Evolutionary conservation across 768 basidiomycete genomes (phyloP).

Genomic region (Paxillus involutus): DNA sequence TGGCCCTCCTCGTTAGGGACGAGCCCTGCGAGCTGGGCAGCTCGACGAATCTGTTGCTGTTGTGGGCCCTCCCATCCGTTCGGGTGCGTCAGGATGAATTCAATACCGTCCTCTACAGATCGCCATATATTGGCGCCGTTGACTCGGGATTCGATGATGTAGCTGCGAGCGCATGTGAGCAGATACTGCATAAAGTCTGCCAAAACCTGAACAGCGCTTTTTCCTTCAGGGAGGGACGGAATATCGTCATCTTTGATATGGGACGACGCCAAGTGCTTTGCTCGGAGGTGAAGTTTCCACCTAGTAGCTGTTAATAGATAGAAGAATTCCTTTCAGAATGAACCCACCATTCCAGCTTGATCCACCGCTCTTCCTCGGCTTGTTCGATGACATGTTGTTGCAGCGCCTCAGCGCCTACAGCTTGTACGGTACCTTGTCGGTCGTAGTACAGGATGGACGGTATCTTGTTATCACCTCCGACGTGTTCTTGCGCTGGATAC

Average conservation of each 20-base stretch:
- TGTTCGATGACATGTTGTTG: constrained; percentile 32
- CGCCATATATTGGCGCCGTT: constrained; percentile 41
- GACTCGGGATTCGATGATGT: constrained; percentile 44
- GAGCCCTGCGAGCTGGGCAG: constrained; percentile 50
- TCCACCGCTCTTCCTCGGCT: constrained; percentile 40
- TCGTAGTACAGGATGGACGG: constrained; percentile 49
- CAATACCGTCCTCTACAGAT: constrained; percentile 38
- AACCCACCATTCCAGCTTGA: constrained; percentile 42
- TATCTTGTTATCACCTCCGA: constrained; percentile 41
- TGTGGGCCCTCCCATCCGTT: constrained; percentile 64
- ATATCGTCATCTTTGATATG: constrained; percentile 31
- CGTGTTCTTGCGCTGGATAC: constrained; percentile 39
- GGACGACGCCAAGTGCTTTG: constrained; percentile 26
- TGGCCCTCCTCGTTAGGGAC: constrained; percentile 41
- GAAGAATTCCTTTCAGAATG: not conserved
- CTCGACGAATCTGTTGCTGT: constrained; percentile 51
- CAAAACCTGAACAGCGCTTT: constrained; percentile 39
- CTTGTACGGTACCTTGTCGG: constrained; percentile 32
- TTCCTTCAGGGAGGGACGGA: constrained; percentile 39
- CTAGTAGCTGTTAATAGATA: constrained; percentile 9
- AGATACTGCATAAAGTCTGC: constrained; percentile 46
- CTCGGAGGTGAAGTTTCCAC: constrained; percentile 39
- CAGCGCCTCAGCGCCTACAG: constrained; percentile 42
- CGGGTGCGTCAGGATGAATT: constrained; percentile 57
- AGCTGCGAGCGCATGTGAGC: constrained; percentile 38